These are phyloP conservation scores for Kingdonia uniflora DNA, from an alignment of 164 flowering plant genomes.

Conservation along the genomic window DNA sequence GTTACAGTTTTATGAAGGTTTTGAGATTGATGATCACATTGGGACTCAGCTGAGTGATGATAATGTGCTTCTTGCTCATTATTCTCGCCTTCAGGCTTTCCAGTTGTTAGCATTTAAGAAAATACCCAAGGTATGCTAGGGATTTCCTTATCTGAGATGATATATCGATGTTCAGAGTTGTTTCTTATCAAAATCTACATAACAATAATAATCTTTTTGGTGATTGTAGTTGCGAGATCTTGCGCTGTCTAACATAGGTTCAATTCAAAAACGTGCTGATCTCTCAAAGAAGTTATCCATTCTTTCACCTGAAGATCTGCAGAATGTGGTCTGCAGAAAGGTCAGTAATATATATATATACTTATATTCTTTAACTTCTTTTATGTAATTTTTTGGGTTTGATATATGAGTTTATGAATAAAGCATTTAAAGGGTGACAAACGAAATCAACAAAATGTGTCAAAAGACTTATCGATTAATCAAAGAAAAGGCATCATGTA, in stretches of 20 bases:
- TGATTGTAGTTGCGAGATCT: constrained; percentile 61
- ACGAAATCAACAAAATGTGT: too few species aligned
- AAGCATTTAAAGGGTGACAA: too few species aligned
- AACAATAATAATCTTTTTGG: not conserved
- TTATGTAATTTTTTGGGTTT: not conserved
- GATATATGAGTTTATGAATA: not conserved
- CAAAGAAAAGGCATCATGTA: too few species aligned
- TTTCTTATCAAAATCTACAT: too few species aligned
- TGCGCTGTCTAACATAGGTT: constrained; percentile 80
- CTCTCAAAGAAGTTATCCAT: constrained; percentile 76
- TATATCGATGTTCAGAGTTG: too few species aligned
- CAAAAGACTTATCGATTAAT: too few species aligned
- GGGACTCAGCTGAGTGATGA: constrained; percentile 89
- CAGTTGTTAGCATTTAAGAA: constrained; percentile 85
- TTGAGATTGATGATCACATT: constrained; percentile 86
- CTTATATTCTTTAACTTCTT: not conserved
- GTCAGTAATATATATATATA: constrained; percentile 21
- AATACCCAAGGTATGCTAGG: constrained; percentile 68
- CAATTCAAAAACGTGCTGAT: constrained; percentile 76
- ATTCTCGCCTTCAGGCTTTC: constrained; percentile 74
- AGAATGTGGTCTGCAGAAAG: constrained; percentile 79
- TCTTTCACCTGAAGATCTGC: constrained; percentile 62
- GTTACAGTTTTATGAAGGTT: constrained; percentile 86
- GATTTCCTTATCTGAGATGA: too few species aligned
- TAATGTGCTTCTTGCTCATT: constrained; percentile 79